Evolutionary conservation across 352 stramenopile species (phyloP).

Genomic region (Peronospora destructor): DNA sequence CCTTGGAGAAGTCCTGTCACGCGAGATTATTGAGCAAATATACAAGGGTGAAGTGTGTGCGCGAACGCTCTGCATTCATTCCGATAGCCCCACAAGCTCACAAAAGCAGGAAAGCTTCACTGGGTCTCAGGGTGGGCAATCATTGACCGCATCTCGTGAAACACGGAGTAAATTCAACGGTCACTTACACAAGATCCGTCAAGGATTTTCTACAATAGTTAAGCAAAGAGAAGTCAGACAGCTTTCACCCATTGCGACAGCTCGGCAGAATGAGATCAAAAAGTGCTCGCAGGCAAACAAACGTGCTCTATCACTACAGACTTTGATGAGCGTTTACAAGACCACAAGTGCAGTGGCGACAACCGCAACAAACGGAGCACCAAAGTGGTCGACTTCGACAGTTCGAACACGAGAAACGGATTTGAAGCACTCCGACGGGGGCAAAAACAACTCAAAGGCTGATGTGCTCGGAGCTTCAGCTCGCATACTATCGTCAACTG

Average conservation of each 20-base stretch:
- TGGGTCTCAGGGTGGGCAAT: not conserved
- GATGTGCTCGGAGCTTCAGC: not conserved
- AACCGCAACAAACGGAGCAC: slow-evolving; percentile 1
- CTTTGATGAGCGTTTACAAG: slow-evolving; percentile 20
- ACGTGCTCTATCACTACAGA: slow-evolving; percentile 21
- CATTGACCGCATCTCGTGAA: not conserved
- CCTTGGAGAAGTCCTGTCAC: slow-evolving; percentile 30
- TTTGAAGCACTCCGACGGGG: slow-evolving; percentile 11
- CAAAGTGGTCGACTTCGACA: slow-evolving; percentile 4
- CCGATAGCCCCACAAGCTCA: slow-evolving; percentile 6
- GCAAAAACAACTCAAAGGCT: slow-evolving; percentile 9
- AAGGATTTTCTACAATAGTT: slow-evolving; percentile 1
- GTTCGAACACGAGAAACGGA: slow-evolving; percentile 1
- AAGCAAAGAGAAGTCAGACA: slow-evolving; percentile 7
- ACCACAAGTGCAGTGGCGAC: not conserved
- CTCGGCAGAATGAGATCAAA: slow-evolving; percentile 20
- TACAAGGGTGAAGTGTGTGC: slow-evolving; percentile 42
- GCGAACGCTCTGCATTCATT: slow-evolving; percentile 25
- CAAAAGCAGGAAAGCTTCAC: slow-evolving; percentile 4
- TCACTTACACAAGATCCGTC: not conserved
- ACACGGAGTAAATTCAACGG: not conserved
- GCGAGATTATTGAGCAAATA: slow-evolving; percentile 38
- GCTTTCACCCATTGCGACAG: slow-evolving; percentile 6
- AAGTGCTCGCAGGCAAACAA: slow-evolving; percentile 22
- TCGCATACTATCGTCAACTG: slow-evolving; percentile 5